Evolutionary conservation across 1,284 basidiomycete genomes (phyloP), one percentile per base, ranked within the genome.

Genomic region (Trichosporon sp.): DNA sequence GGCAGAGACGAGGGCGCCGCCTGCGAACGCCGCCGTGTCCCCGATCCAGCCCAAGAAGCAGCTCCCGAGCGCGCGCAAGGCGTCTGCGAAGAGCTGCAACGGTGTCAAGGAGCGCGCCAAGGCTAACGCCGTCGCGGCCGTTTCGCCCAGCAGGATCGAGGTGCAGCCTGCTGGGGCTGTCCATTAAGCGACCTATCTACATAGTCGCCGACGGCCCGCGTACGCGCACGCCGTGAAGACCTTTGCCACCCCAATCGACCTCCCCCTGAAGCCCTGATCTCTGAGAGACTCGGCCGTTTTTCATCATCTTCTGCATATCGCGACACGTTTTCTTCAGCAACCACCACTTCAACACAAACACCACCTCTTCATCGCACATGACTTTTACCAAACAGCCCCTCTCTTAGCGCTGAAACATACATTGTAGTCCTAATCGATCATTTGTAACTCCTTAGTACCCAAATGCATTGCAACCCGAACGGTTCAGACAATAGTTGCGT

Each of bases 21-120:
- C 49, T 7, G 25, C 49, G 49, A 25, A 25, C 7, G 27, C 49
- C 23, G 25, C 46, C 5, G 27, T 27, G 10, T 54, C 49, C 27
- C 49, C 49, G 25, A 54, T 54, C 49, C 49, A 54, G 49, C 49
- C 49, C 14, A 54, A 54, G 49, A 54, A 54, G 49, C 25, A 27
- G 25, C 49, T 54, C 29, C 49, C 49, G 13, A 11, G 14, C 25
- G 27, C 46, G 10, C 46, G 46, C 46, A 10, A 16, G 4, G 37
- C 46, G 46, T 16, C 23, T 5, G 46, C 25, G 27, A 54, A 54
- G 49, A 16, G 49, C 25, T 54, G 49, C 49, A 54, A 54, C 49
- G 49, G 49, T 4, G 21, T 46, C 21, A 21, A 46, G 21, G 21
- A 44, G 37, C 37, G 2, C 21, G 27, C 25, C 14, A 54, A 54